Evolutionary conservation across 2,329 filamentous ascomycete species (phyloP), one percentile per base, ranked within the genome.

Genomic region (Penicillium sp.): DNA sequence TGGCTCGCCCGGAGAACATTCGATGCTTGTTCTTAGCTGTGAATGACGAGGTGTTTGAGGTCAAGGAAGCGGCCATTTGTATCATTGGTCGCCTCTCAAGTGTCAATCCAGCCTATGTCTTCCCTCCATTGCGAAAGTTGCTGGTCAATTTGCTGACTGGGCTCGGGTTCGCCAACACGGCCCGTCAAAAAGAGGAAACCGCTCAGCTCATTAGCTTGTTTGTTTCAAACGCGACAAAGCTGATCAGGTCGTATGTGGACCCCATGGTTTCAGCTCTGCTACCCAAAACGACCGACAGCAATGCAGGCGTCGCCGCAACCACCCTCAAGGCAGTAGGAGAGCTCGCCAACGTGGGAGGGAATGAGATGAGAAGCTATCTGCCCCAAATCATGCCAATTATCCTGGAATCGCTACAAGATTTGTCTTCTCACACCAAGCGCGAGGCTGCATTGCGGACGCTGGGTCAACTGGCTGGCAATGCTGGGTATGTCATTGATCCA

Each of bases 1-100:
- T 99, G n/a, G 90, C 90, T 37, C 95, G 96, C 67, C 90, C 94
- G 1, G 91, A 98, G 67, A 98, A 98, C 63, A 94, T 98, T 41
- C 84, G 94, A 18, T 95, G 90, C 11, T 73, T 98, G 0, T 97
- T 99, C 69, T 85, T 97, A 50, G 91, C 93, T 0, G 79, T 98
- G 12, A 96, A 98, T 57, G 93, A 99, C 61, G 91, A 97, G 64
- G 80, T 90, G 1, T 98, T 97, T 56, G 78, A 84, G 2, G 95
- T 97, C 50, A 81, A 94, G 59, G 90, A 98, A 71, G 91, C 93
- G 27, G 88, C 93, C 7, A 96, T 99, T 62, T 86, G 88, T 13
- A 96, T 98, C 56, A 95, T 98, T 60, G 94, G 93, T 29, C 88
- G 94, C 9, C 76, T 99, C 48, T 94, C 93, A 0, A 81, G 82